Base-by-base conservation (phyloP, 75 land plant genomes). In the Selaginella tamariscina region DNA sequence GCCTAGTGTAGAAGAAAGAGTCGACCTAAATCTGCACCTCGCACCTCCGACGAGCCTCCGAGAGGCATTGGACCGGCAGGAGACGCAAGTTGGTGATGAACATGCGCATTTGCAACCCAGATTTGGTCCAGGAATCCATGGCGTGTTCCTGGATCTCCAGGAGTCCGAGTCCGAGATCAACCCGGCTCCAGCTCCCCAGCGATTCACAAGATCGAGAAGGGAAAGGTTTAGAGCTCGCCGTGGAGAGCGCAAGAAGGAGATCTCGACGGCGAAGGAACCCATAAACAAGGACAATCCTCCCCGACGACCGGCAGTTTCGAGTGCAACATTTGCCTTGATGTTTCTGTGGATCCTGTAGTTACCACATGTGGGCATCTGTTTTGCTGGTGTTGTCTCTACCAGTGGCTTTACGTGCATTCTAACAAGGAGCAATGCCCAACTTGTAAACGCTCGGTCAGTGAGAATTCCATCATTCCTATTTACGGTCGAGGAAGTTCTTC, bases 321-420 rank as follows among this genome's bases (percentile, higher is more conserved):
- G 49, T 91, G 96, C 39, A 91, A 91, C 69, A 79, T 87, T 0
- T 91, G 96, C 67, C 69, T 87, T 18, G 96, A 90, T 24, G 66
- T 87, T 78, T 79, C 90, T 1, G 69, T 54, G 29, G 88, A 87
- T 27, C 91, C 96, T 32, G 86, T 91, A 59, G 86, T 91, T 0
- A 91, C 91, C 24, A 68, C 74, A 27, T 91, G 96, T 54, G 96
- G 96, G 24, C 96, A 91, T 64, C 79, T 91, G 13, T 91, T 85
- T 56, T 91, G 96, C 66, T 91, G 96, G 96, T 80, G 84, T 0
- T 91, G 96, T 54, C 73, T 91, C 56, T 80, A 87, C 33, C 77
- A 77, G 55, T 91, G 96, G 96, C 72, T 91, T 0, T 82, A 91
- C 69, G 8, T 77, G 15, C 83, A 85, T 66, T 81, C 84, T 2